Conservation (phyloP, 2,329 filamentous ascomycete species). For the Venturia aucupariae region DNA sequence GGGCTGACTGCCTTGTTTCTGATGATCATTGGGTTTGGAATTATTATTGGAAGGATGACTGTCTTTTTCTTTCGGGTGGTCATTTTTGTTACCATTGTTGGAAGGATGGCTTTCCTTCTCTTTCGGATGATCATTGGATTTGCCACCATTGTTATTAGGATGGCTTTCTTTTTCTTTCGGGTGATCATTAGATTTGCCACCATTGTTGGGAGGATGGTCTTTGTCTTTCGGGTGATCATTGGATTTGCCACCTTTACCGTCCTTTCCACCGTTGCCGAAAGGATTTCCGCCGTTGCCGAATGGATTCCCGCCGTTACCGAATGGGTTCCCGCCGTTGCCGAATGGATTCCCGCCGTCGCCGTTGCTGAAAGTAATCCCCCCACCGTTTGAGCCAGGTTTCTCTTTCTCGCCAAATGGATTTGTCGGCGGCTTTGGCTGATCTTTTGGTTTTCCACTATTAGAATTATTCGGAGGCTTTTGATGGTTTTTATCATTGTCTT, state of each 20-base stretch:
- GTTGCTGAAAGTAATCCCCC: too few species aligned
- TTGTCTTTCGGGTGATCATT: not conserved
- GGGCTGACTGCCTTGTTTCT: too few species aligned
- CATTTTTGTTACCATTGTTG: too few species aligned
- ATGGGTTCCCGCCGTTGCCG: not conserved
- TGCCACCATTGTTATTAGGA: not conserved
- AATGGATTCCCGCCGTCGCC: too few species aligned
- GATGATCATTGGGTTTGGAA: too few species aligned
- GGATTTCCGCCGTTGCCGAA: not conserved
- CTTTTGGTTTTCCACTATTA: not conserved
- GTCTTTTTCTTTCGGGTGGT: too few species aligned
- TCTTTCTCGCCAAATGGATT: too few species aligned
- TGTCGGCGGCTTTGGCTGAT: too few species aligned
- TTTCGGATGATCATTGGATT: not conserved
- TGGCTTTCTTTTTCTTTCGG: not conserved
- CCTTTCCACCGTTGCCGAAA: not conserved
- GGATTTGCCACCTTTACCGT: not conserved
- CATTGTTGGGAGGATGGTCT: not conserved
- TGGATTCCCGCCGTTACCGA: not conserved
- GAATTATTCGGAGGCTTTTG: not conserved
- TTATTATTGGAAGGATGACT: too few species aligned
- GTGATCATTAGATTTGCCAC: not conserved
- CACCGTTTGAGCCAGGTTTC: too few species aligned
- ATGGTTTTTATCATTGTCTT: not conserved
- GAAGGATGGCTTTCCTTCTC: too few species aligned